Percentiles rank a stretch among this genome's conserved stretches.
Conservation (phyloP, 2,329 filamentous ascomycete genomes). For the Nectriaceae sp. region DNA sequence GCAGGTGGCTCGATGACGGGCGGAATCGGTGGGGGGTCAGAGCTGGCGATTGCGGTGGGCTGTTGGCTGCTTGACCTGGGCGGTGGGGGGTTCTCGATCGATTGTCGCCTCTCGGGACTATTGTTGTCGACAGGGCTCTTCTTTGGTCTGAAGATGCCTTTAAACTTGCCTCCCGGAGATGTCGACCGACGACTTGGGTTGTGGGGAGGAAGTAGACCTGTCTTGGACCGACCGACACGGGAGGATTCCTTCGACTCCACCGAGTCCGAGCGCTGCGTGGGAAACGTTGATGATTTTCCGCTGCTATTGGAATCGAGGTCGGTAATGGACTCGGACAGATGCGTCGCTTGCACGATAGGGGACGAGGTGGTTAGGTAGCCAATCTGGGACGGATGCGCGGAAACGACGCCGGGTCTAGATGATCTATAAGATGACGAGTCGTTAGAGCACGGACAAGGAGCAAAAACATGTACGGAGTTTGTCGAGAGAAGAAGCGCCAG, state of each 20-base stretch:
- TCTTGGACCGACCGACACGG: constrained; percentile 30
- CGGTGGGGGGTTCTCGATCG: constrained; percentile 20
- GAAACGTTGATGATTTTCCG: constrained; percentile 26
- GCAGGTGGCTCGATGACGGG: constrained; percentile 32
- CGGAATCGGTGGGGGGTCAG: constrained; percentile 19
- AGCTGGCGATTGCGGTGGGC: constrained; percentile 19
- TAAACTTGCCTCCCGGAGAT: constrained; percentile 72
- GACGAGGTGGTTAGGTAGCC: constrained; percentile 71
- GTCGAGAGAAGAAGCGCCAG: neutral
- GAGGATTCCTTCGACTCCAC: constrained; percentile 24
- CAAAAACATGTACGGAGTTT: neutral
- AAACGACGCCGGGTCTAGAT: constrained; percentile 35
- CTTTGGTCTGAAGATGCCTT: constrained; percentile 58
- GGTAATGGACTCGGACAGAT: constrained; percentile 34
- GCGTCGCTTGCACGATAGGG: constrained; percentile 62
- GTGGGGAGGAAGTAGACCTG: constrained; percentile 27
- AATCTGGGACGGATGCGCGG: constrained; percentile 64
- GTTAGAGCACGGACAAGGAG: constrained; percentile 21
- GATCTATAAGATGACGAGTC: constrained; percentile 28
- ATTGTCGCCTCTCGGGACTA: constrained; percentile 22
- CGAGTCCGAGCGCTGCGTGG: constrained; percentile 25
- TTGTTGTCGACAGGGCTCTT: constrained; percentile 22
- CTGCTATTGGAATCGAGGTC: constrained; percentile 28
- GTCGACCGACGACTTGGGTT: constrained; percentile 57
- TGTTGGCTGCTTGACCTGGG: constrained; percentile 17